phyloP scores from a whole-genome alignment of 1,284 basidiomycete species.

The Fomitopsis betulina region DNA sequence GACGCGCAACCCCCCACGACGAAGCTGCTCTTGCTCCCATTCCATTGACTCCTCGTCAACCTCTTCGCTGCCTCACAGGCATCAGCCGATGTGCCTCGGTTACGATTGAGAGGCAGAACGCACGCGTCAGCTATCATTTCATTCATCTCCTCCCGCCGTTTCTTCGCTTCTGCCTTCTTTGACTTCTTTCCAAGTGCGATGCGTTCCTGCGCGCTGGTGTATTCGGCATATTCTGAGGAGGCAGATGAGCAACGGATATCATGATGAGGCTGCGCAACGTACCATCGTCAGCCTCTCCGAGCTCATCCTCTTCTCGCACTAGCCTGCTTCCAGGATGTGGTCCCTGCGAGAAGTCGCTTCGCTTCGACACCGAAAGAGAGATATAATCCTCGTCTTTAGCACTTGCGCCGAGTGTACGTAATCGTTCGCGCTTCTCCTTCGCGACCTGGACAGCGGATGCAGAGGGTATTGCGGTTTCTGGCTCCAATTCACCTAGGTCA shows the following conservation, averaged over 20 bases:
- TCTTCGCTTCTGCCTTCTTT: conserved; percentile 68
- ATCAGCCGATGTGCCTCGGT: conserved; percentile 8
- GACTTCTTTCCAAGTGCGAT: conserved; percentile 87
- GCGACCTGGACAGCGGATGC: conserved; percentile 75
- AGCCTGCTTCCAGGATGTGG: conserved; percentile 90
- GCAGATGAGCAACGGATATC: neutral
- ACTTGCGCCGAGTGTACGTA: conserved; percentile 38
- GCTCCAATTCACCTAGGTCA: conserved; percentile 14
- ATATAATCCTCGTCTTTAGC: conserved; percentile 69
- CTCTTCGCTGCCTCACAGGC: conserved; percentile 51
- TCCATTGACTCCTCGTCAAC: conserved; percentile 86
- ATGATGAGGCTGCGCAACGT: conserved; percentile 16
- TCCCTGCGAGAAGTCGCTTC: conserved; percentile 50
- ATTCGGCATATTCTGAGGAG: conserved; percentile 77
- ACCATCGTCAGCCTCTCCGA: conserved; percentile 93
- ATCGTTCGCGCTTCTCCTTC: conserved; percentile 72
- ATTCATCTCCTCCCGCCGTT: conserved; percentile 71
- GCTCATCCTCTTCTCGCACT: conserved; percentile 84
- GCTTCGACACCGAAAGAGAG: conserved; percentile 67
- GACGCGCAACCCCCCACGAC: conserved; percentile 60
- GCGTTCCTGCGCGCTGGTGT: conserved; percentile 82
- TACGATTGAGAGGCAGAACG: conserved; percentile 25
- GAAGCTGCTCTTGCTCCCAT: conserved; percentile 88
- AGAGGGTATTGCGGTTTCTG: conserved; percentile 61
- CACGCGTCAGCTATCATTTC: conserved; percentile 88